A percentile compares a stretch with the other conserved stretches of the same genome.
Evolutionary conservation across 306 rosid genomes (phyloP).

Genomic region (Dalbergia cochinchinensis): DNA sequence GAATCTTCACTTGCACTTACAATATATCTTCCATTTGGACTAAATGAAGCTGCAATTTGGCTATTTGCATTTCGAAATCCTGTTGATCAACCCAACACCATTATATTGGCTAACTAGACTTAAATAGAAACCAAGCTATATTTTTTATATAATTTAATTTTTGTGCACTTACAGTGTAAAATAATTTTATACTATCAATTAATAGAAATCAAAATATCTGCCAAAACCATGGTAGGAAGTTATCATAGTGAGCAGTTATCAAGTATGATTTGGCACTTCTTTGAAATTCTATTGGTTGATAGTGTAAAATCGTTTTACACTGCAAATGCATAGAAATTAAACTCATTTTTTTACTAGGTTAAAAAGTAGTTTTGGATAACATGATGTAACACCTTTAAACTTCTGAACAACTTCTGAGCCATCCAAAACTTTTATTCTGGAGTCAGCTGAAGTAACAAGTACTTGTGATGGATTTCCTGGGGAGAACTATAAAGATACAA

Average conservation of each 20-base stretch:
- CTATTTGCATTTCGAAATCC: conserved; percentile 61
- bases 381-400: conserved; percentile 60
- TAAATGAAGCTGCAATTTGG: conserved; percentile 78
- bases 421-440: conserved; percentile 69
- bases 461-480: conserved; percentile 70
- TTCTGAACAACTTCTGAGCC: conserved; percentile 66
- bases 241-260: no score
- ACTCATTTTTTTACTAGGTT: not conserved
- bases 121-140: not conserved
- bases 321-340: no score
- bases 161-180: no score
- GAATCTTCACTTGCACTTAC: conserved; percentile 86
- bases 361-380: not conserved
- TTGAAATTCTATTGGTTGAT: no score
- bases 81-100: conserved; percentile 39
- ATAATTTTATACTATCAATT: no score
- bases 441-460: conserved; percentile 86
- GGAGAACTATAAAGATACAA: conserved; percentile 61
- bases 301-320: no score
- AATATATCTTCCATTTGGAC: conserved; percentile 68
- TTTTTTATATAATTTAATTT: not conserved
- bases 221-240: no score
- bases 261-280: no score
- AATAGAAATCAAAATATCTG: no score
- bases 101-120: not conserved